Base-by-base conservation (phyloP, 2,329 filamentous ascomycete species). In the Pseudopyrenochaeta lycopersici region DNA sequence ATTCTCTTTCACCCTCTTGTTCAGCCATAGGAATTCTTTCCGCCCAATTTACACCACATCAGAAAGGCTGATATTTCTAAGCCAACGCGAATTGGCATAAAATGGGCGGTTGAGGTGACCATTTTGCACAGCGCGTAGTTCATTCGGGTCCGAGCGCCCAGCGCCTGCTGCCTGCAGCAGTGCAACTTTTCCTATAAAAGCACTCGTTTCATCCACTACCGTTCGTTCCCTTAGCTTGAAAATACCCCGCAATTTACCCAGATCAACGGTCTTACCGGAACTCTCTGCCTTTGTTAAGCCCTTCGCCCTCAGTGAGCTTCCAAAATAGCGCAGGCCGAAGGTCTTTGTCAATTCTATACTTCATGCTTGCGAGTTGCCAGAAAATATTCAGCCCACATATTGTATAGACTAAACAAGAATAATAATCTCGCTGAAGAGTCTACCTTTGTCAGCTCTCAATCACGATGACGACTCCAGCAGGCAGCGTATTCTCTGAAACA, bases 401-500 rank as follows among this genome's bases (percentile, higher is more conserved):
- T 36, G 4, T 17, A 6, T n/a, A 15, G 7, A 7, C 15, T 17
- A 17, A 5, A 3, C 18, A 17, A 4, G n/a, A 36, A 36, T n/a
- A 5, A 7, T 5, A 15, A 3, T 17, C 35, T 38, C 4, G 17
- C 17, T 7, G 7, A 20, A n/a, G 9, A 38, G 20, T 10, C 17
- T 38, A 18, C 17, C 35, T 10, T 12, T 30, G 39, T 43, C 38
- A 53, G 33, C 18, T 18, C 42, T 18, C 10, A 52, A 20, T 7
- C 2, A 29, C 35, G 17, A 72, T 71, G 66, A 46, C 57, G 4
- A 62, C 62, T 29, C 60, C 63, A 9, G 54, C 57, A 7, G 71
- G 70, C 12, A 75, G 71, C 41, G 66, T 75, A 1, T 74, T 73
- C 46, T 74, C 71, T 4, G 58, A 67, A 41, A 75, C 72, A 1